Conservation (phyloP, 768 basidiomycete genomes). For the Boletus rubroflammeus region DNA sequence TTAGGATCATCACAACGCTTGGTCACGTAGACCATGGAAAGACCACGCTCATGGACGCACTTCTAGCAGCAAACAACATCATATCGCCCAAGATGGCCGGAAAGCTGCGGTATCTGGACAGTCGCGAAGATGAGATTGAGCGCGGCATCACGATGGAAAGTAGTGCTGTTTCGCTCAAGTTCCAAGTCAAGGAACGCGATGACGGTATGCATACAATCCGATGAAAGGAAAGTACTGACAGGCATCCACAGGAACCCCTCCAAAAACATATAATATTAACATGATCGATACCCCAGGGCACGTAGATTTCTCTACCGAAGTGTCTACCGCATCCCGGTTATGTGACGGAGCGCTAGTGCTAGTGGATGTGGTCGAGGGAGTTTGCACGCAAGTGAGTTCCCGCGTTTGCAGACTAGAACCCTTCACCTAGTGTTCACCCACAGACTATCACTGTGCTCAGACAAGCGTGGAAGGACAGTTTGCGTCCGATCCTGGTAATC, state of each 20-base stretch:
- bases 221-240: slow-evolving; percentile 28
- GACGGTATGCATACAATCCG: slow-evolving; percentile 50
- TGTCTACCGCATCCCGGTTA: slow-evolving; percentile 88
- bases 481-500: slow-evolving; percentile 90
- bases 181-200: slow-evolving; percentile 68
- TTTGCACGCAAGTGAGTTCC: slow-evolving; percentile 84
- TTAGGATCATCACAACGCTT: slow-evolving; percentile 80
- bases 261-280: slow-evolving; percentile 80
- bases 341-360: slow-evolving; percentile 95
- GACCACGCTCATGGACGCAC: slow-evolving; percentile 90
- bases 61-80: slow-evolving; percentile 96
- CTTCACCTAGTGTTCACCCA: neutral
- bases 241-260: slow-evolving; percentile 46
- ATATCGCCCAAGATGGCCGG: slow-evolving; percentile 94
- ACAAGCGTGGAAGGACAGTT: slow-evolving; percentile 88
- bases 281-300: slow-evolving; percentile 99
- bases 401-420: neutral
- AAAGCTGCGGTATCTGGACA: slow-evolving; percentile 93
- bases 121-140: slow-evolving; percentile 95
- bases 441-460: slow-evolving; percentile 94
- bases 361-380: slow-evolving; percentile 96
- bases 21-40: slow-evolving; percentile 97
- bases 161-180: slow-evolving; percentile 87
- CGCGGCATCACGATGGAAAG: slow-evolving; percentile 99
- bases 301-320: slow-evolving; percentile 97